phyloP scores from a whole-genome alignment of 169 alveolate genomes.

The Plasmodium malariae region DNA sequence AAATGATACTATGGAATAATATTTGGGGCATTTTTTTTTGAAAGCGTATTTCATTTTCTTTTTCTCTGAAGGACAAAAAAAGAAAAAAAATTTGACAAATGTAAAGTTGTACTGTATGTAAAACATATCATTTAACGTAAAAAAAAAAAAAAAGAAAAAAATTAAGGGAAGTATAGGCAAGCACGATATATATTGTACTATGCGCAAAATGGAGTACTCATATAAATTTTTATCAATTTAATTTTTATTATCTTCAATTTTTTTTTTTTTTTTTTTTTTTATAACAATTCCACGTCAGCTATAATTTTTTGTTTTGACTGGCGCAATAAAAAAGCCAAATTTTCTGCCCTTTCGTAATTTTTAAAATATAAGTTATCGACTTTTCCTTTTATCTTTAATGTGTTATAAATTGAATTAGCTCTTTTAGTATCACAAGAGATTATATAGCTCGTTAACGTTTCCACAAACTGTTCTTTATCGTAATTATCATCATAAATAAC shows the following conservation, averaged over 20 bases:
- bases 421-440: slow-evolving; percentile 51
- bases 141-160: not conserved
- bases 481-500: slow-evolving; percentile 76
- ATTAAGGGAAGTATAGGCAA: not conserved
- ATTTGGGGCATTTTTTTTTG: too few relatives aligned
- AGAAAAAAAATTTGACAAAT: not conserved
- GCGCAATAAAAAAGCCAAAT: slow-evolving; percentile 62
- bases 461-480: slow-evolving; percentile 48
- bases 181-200: not conserved
- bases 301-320: slow-evolving; percentile 52
- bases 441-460: slow-evolving; percentile 43
- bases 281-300: slow-evolving; percentile 58
- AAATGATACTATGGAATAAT: too few relatives aligned
- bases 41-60: too few relatives aligned
- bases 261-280: too few relatives aligned
- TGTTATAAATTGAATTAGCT: slow-evolving; percentile 37
- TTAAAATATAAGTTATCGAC: slow-evolving; percentile 57
- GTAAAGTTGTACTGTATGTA: not conserved
- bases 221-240: too few relatives aligned
- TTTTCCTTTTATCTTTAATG: slow-evolving; percentile 65
- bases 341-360: slow-evolving; percentile 68
- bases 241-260: too few relatives aligned
- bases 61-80: not conserved
- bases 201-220: not conserved
- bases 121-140: not conserved